A percentile compares a stretch with the other conserved stretches of the same genome.
These are phyloP conservation scores for Boletus fagicola DNA, from an alignment of 768 basidiomycete species.

Conservation along the genomic window DNA sequence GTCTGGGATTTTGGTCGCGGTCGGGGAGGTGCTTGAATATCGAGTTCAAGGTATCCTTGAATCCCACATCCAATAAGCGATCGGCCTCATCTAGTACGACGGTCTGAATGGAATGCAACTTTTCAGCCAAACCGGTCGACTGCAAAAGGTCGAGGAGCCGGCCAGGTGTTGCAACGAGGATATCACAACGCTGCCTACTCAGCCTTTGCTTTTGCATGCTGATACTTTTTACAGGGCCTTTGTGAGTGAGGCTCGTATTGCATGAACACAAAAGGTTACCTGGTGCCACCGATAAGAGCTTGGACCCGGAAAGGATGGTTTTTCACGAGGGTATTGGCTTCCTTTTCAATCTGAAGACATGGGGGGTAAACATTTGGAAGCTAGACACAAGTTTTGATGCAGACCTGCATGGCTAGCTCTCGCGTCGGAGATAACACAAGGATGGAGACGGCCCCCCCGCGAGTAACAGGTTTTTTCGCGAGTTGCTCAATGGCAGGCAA, in stretches of 20 bases:
- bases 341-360: constrained; percentile 54
- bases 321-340: constrained; percentile 49
- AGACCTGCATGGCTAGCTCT: constrained; percentile 70
- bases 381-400: constrained; percentile 22
- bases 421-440: constrained; percentile 72
- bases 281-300: constrained; percentile 57
- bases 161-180: constrained; percentile 75
- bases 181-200: constrained; percentile 38
- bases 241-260: not conserved
- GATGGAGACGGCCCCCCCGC: constrained; percentile 44
- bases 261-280: constrained; percentile 26
- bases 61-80: constrained; percentile 70
- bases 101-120: constrained; percentile 40
- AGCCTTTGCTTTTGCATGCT: constrained; percentile 29
- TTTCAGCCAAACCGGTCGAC: constrained; percentile 37
- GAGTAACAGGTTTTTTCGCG: constrained; percentile 40
- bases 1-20: constrained; percentile 52
- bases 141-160: constrained; percentile 70
- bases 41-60: constrained; percentile 64
- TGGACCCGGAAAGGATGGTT: constrained; percentile 44
- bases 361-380: constrained; percentile 2
- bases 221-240: constrained; percentile 16
- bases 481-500: constrained; percentile 73
- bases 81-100: constrained; percentile 76
- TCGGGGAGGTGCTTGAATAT: constrained; percentile 48